These are phyloP conservation scores for Oryza meridionalis DNA, from an alignment of 176 grass and related monocot genomes.

Conservation along the genomic window DNA sequence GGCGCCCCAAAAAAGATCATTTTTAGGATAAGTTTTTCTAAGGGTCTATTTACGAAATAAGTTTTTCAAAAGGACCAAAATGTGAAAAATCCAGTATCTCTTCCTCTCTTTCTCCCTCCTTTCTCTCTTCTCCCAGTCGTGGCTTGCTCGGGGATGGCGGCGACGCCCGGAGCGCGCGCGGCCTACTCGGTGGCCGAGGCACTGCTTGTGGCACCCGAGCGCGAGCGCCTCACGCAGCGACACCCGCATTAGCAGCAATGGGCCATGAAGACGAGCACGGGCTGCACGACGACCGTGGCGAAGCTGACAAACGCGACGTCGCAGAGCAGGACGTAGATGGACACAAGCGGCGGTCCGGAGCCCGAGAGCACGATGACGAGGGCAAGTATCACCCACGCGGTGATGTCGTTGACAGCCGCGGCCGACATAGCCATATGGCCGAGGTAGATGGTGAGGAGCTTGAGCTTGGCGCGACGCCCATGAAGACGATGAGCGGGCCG, in stretches of 20 bases:
- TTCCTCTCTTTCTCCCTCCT: too few species aligned
- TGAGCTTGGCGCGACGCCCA: slow-evolving; percentile 67
- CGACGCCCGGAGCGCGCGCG: too few species aligned
- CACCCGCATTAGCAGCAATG: slow-evolving; percentile 29
- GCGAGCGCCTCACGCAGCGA: slow-evolving; percentile 50
- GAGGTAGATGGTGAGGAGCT: slow-evolving; percentile 74
- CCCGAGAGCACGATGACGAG: slow-evolving; percentile 65
- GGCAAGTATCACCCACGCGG: slow-evolving; percentile 62
- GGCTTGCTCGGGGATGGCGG: too few species aligned
- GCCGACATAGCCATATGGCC: slow-evolving; percentile 86
- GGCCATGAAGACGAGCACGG: slow-evolving; percentile 46
- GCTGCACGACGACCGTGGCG: slow-evolving; percentile 40
- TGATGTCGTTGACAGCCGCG: slow-evolving; percentile 58
- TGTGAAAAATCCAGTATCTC: too few species aligned
- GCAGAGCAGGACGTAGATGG: slow-evolving; percentile 58
- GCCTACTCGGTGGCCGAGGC: too few species aligned
- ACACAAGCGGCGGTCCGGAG: slow-evolving; percentile 52
- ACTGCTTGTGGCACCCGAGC: slow-evolving; percentile 19
- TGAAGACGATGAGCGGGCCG: slow-evolving; percentile 57
- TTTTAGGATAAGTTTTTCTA: too few species aligned
- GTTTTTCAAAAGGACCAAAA: too few species aligned
- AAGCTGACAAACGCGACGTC: slow-evolving; percentile 39
- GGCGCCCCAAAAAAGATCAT: too few species aligned
- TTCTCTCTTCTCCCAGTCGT: too few species aligned
- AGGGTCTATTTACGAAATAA: too few species aligned